A percentile compares a stretch with the other conserved stretches of the same genome.
Conservation (phyloP, 352 stramenopile genomes). For the Aphanomyces astaci region DNA sequence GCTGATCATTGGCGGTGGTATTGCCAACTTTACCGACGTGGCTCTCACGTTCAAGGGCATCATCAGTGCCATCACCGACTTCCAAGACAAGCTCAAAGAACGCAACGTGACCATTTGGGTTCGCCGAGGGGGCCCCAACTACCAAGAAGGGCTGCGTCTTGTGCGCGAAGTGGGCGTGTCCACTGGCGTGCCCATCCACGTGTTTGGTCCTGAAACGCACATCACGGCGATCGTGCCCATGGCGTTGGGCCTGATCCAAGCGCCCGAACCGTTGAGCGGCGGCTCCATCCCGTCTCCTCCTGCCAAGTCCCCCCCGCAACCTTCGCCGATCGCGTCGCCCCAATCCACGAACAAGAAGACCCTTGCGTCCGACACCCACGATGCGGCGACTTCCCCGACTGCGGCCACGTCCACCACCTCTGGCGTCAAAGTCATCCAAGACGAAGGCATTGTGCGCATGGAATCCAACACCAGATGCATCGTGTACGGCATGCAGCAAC, state of each 20-base stretch:
- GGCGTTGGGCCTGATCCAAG: conserved; percentile 85
- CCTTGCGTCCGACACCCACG: not conserved
- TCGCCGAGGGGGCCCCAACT: conserved; percentile 93
- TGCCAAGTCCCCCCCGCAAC: conserved; percentile 6
- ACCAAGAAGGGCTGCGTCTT: conserved; percentile 91
- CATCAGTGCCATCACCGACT: conserved; percentile 91
- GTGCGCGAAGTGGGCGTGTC: conserved; percentile 87
- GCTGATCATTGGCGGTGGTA: conserved; percentile 95
- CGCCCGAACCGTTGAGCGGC: conserved; percentile 23
- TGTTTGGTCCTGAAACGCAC: conserved; percentile 95
- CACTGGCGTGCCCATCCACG: conserved; percentile 89
- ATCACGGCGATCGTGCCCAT: conserved; percentile 92
- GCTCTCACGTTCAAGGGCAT: conserved; percentile 96
- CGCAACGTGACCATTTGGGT: conserved; percentile 92
- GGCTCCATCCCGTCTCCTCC: not conserved
- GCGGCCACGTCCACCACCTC: conserved; percentile 1
- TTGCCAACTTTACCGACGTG: conserved; percentile 98
- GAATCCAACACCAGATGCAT: conserved; percentile 86
- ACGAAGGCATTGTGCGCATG: conserved; percentile 81
- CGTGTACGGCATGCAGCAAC: conserved; percentile 93
- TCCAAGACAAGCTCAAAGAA: conserved; percentile 86
- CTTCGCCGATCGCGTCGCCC: conserved; percentile 1
- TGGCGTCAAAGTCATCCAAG: conserved; percentile 50
- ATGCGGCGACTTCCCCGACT: not conserved
- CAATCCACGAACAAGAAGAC: not conserved